Base-by-base conservation (phyloP, 1,139 yeast species). In the Kluyveromyces marxianus region DNA sequence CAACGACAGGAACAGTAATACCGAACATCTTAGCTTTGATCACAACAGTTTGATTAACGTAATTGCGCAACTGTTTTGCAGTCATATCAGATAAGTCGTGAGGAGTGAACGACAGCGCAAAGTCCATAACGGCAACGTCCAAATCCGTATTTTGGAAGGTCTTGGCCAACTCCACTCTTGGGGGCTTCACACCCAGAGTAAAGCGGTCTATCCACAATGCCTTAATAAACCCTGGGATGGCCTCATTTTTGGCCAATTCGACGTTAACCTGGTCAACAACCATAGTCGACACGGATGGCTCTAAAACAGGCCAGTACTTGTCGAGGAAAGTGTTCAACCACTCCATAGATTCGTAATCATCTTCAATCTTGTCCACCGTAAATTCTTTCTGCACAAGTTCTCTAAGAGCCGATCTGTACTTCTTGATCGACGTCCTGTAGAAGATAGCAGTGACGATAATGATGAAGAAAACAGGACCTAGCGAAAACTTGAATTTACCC, bases 41-140 rank as follows among this genome's bases (percentile, higher is more conserved):
- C 54, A 83, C 79, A 58, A 84, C 73, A 60, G 79, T 81, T 58
- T 92, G 95, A 65, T 89, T 89, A 38, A 88, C 92, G 54, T 79
- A 79, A 61, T 80, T 86, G 61, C 83, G 86, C 67, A 83, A 65
- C 66, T 92, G 97, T 58, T 90, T 86, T 35, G 80, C 77, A 49
- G 87, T 87, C 56, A 88, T 70, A 65, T 92, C 98, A 42, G 83
- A 83, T 46, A 78, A 67, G 43, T 89, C 87, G 65, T 87, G 87
- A n/a, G 98, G 98, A 37, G 88, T 84, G 68, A 89, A 87, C 1
- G 96, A 81, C 46, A 84, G 71, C 44, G 83, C 81, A 96, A 96
- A 92, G 70, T 92, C 95, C 96, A 94, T 89, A 43, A 92, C 96
- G 14, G 90, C 95, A 48, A 92, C 83, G 60, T 90, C 97, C 51